Conservation (phyloP, 2,329 filamentous ascomycete genomes). For the Nannizziopsis barbatae region DNA sequence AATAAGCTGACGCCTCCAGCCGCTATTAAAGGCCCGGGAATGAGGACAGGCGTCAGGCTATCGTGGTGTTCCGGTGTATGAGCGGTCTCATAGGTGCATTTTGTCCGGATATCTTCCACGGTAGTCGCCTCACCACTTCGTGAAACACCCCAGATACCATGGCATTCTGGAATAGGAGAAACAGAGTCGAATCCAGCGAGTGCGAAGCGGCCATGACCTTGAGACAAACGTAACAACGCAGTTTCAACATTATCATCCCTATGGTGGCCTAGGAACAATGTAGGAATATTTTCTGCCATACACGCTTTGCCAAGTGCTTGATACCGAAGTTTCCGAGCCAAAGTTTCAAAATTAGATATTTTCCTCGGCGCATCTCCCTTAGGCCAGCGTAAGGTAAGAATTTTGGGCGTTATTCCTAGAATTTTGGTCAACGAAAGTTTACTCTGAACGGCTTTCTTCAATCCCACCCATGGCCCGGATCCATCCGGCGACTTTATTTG, state of each 20-base stretch:
- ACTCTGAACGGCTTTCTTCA: too few species aligned
- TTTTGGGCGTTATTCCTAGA: slow-evolving; percentile 26
- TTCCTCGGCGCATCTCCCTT: slow-evolving; percentile 28
- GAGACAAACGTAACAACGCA: slow-evolving; percentile 63
- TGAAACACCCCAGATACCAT: slow-evolving; percentile 60
- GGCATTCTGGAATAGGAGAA: slow-evolving; percentile 70
- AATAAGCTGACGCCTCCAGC: slow-evolving; percentile 29
- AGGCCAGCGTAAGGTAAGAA: slow-evolving; percentile 45
- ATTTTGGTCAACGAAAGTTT: slow-evolving; percentile 2
- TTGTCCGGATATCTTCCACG: neutral
- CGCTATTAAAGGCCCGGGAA: slow-evolving; percentile 17
- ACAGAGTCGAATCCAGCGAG: slow-evolving; percentile 56
- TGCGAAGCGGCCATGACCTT: slow-evolving; percentile 57
- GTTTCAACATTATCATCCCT: slow-evolving; percentile 87
- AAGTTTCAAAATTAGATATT: slow-evolving; percentile 60
- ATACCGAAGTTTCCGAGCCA: slow-evolving; percentile 65
- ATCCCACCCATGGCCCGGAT: slow-evolving; percentile 35
- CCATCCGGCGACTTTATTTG: slow-evolving; percentile 39
- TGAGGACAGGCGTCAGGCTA: too few species aligned
- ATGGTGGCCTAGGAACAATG: slow-evolving; percentile 74
- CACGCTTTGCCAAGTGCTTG: slow-evolving; percentile 56
- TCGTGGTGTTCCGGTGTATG: neutral
- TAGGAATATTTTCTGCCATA: slow-evolving; percentile 39
- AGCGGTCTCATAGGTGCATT: neutral
- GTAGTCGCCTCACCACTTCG: slow-evolving; percentile 43